These are phyloP conservation scores for Benincasa hispida DNA, from an alignment of 306 rosid genomes.

Conservation along the genomic window DNA sequence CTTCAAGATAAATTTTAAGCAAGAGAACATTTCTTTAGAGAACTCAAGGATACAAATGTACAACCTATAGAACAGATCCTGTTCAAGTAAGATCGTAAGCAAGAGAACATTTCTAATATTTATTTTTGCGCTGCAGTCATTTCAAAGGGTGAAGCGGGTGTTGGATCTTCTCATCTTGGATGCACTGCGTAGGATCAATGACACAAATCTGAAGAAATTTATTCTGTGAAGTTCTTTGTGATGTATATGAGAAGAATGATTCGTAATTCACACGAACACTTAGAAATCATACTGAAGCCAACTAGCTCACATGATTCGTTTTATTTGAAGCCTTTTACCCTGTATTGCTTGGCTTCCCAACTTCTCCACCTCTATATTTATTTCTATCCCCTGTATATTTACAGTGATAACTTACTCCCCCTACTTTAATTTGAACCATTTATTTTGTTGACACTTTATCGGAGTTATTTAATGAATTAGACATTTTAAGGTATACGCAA, in stretches of 20 bases:
- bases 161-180: conserved; percentile 91
- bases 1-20: not conserved
- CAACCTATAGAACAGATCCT: no score
- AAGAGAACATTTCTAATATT: not conserved
- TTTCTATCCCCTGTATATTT: not conserved
- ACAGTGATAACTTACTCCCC: not conserved
- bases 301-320: not conserved
- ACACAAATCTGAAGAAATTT: not conserved
- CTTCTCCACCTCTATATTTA: not conserved
- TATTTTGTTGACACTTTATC: not conserved
- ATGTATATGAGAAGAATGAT: not conserved
- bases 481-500: not conserved
- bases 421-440: not conserved
- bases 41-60: no score
- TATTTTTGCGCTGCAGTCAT: conserved; percentile 40
- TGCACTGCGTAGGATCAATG: conserved; percentile 49
- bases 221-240: not conserved
- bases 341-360: not conserved
- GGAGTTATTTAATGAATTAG: not conserved
- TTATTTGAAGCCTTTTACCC: not conserved
- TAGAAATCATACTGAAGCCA: not conserved
- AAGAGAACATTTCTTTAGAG: no score
- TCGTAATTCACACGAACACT: not conserved
- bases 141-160: conserved; percentile 78
- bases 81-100: not conserved